Evolutionary conservation across 495 filamentous ascomycete species (phyloP), one percentile per base, ranked within the genome.

Genomic region (Choiromyces venosus): DNA sequence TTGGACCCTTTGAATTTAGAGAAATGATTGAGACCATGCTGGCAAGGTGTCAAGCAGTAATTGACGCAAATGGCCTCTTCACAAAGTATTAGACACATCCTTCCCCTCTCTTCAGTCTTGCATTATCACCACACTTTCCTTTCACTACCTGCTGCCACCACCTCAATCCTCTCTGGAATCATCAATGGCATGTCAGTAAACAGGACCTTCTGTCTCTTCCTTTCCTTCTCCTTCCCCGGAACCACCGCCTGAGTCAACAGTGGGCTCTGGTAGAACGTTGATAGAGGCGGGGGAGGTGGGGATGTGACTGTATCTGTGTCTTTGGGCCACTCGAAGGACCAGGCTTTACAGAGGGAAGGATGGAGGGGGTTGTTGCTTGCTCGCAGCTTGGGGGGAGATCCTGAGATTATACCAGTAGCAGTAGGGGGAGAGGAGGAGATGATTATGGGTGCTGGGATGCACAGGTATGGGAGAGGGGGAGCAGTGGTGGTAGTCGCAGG

Each of bases 261-360:
- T 35, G 73, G 78, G n/a, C 40, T 68, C 25, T 77, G 71, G 42
- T 69, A 77, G 72, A 66, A 74, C 73, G 36, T 73, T 75, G 10
- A 61, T n/a, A 74, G 38, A n/a, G 83, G 79, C 25, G 78, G 37
- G 44, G 74, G 21, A 14, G 71, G 42, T 25, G 67, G 25, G 33
- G 40, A 46, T 42, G 73, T 35, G 18, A 65, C 76, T 68, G 81
- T n/a, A n/a, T n/a, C 81, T 19, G 82, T 67, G n/a, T 77, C 82
- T 16, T 83, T 84, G 0, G 89, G 86, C 64, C 91, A 86, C 79
- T 92, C 89, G 1, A 84, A 83, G 7, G 86, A 88, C 79, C 94
- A 97, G 5, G 88, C 93, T 77, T 94, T 93, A 81, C 94, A 97
- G 76, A 86, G 87, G 91, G 84, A 74, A 85, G 92, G 33, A 82